Evolutionary conservation across 2,329 filamentous ascomycete genomes (phyloP).

Genomic region (Pleoardoris graminearum): DNA sequence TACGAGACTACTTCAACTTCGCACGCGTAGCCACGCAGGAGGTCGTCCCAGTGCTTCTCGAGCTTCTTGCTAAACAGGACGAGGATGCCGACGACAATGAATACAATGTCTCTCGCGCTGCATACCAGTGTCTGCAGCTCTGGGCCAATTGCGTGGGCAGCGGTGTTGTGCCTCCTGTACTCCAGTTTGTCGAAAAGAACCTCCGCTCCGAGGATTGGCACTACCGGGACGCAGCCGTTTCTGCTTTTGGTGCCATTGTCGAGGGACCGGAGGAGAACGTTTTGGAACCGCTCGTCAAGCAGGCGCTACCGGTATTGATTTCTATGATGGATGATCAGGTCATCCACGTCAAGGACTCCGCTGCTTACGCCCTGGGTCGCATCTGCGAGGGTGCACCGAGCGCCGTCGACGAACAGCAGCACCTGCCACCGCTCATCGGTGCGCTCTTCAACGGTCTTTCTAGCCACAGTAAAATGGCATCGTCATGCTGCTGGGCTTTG

Average conservation of each 20-base stretch:
- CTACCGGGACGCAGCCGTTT: constrained; percentile 90
- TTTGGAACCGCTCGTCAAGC: constrained; percentile 91
- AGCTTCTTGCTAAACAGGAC: constrained; percentile 92
- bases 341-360: constrained; percentile 91
- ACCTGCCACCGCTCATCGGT: constrained; percentile 82
- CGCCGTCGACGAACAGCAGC: constrained; percentile 81
- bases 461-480: constrained; percentile 93
- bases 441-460: constrained; percentile 88
- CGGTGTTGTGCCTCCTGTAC: constrained; percentile 81
- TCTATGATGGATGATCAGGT: constrained; percentile 88
- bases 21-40: constrained; percentile 89
- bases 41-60: constrained; percentile 88
- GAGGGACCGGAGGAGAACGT: constrained; percentile 94
- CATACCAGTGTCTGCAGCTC: constrained; percentile 94
- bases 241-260: constrained; percentile 98
- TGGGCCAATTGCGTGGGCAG: constrained; percentile 90
- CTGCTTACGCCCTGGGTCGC: constrained; percentile 91
- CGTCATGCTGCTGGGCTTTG: constrained; percentile 97
- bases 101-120: constrained; percentile 93
- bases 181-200: constrained; percentile 89
- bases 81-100: constrained; percentile 96
- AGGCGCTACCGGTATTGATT: constrained; percentile 89
- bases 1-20: constrained; percentile 95
- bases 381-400: constrained; percentile 93
- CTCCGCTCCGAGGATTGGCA: constrained; percentile 93